Conservation (phyloP, 2,329 filamentous ascomycete species). For the Rhinocladiella mackenziei region DNA sequence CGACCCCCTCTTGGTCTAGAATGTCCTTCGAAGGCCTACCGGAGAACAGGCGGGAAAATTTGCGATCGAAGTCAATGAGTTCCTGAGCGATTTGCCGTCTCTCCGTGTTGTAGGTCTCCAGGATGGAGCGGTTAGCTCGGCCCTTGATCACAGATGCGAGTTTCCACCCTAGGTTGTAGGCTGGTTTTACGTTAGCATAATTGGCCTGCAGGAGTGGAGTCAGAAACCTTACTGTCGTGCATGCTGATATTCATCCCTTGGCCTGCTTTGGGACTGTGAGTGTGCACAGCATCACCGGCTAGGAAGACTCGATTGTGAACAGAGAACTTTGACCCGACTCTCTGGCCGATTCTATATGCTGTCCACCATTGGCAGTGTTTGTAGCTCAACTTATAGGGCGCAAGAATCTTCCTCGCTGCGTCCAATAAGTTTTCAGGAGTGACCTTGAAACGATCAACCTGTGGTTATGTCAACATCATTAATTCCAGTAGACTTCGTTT, state of each 20-base stretch:
- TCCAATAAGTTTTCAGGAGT: conserved; percentile 60
- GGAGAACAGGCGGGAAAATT: conserved; percentile 54
- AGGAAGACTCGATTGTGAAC: conserved; percentile 61
- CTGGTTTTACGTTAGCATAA: conserved; percentile 20
- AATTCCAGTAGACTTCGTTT: too few species aligned
- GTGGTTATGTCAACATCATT: too few species aligned
- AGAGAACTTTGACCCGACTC: conserved; percentile 57
- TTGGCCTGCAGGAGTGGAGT: not conserved
- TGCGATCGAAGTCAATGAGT: conserved; percentile 61
- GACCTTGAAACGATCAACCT: conserved; percentile 60
- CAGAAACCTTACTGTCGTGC: conserved; percentile 50
- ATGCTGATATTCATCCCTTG: conserved; percentile 71
- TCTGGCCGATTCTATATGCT: conserved; percentile 64
- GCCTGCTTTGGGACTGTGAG: conserved; percentile 58
- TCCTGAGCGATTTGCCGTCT: conserved; percentile 59
- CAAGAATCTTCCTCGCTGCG: conserved; percentile 60
- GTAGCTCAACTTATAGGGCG: conserved; percentile 64
- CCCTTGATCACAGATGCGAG: conserved; percentile 48
- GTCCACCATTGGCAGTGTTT: conserved; percentile 65
- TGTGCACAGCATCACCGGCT: conserved; percentile 62
- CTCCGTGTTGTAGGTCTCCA: conserved; percentile 53
- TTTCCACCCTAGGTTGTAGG: conserved; percentile 58
- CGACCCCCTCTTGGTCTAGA: conserved; percentile 58
- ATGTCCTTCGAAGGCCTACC: conserved; percentile 56
- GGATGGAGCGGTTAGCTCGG: conserved; percentile 38